Conservation (phyloP, 345 rosid genomes). For the Rhodomyrtus tomentosa region DNA sequence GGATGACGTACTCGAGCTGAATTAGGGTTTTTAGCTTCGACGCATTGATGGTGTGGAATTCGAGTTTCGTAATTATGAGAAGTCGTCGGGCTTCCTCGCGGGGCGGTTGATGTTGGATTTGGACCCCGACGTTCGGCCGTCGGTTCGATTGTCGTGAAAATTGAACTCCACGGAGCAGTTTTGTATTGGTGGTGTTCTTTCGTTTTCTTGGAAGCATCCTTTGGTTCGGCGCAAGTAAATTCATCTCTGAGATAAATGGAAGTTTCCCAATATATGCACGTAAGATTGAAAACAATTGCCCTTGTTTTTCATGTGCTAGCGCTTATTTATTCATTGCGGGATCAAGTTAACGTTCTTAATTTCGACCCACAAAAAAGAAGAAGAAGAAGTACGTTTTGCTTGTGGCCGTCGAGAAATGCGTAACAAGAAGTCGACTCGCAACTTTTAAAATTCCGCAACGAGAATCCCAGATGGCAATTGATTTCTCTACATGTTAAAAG, state of each 20-base stretch:
- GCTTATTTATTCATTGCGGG: background rate
- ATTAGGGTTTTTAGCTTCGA: background rate
- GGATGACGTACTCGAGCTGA: background rate
- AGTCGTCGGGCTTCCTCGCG: background rate
- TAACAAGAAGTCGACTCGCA: background rate
- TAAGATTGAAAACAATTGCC: background rate
- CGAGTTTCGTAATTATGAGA: background rate
- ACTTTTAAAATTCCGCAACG: background rate
- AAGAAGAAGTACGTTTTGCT: no score
- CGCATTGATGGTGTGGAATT: background rate
- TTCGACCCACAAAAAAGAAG: no score
- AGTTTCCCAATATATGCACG: background rate
- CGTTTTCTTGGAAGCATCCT: background rate
- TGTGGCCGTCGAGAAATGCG: background rate
- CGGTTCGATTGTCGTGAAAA: background rate
- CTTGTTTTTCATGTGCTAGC: background rate
- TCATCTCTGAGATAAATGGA: background rate
- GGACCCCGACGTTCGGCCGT: no score
- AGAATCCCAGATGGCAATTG: rapidly evolving
- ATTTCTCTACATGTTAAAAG: background rate
- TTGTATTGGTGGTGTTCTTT: background rate
- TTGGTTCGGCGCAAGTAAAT: background rate
- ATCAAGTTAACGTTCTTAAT: background rate
- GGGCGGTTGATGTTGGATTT: background rate
- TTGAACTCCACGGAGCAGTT: background rate